Conservation (phyloP, 768 basidiomycete species). For the Lactifluus pinguis region DNA sequence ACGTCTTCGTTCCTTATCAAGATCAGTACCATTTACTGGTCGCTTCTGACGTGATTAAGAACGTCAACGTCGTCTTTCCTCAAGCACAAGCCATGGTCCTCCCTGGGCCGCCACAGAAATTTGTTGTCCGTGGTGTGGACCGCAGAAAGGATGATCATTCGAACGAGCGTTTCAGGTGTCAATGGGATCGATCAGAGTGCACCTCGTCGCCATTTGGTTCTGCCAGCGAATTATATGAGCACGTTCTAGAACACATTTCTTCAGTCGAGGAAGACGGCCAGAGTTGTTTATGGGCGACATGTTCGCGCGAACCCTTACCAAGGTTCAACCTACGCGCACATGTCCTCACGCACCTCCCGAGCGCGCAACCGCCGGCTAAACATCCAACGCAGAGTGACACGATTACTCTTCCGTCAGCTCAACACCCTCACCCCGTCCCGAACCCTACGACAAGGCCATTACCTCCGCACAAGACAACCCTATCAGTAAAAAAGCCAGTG, state of each 20-base stretch:
- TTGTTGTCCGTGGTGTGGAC: slow-evolving; percentile 83
- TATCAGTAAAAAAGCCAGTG: slow-evolving; percentile 50
- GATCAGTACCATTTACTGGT: slow-evolving; percentile 56
- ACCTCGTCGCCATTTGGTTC: slow-evolving; percentile 36
- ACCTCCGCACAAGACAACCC: slow-evolving; percentile 58
- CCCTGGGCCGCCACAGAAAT: slow-evolving; percentile 59
- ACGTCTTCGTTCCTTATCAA: slow-evolving; percentile 57
- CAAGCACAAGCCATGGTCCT: slow-evolving; percentile 83
- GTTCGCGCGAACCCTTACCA: slow-evolving; percentile 38
- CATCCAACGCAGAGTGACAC: slow-evolving; percentile 66
- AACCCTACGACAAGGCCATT: slow-evolving; percentile 59
- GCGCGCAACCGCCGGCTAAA: slow-evolving; percentile 42
- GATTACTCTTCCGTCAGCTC: slow-evolving; percentile 53
- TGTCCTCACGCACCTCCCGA: slow-evolving; percentile 68
- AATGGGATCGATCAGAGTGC: slow-evolving; percentile 63
- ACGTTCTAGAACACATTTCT: slow-evolving; percentile 47
- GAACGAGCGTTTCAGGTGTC: slow-evolving; percentile 63
- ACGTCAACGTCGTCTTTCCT: slow-evolving; percentile 77
- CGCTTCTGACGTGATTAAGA: slow-evolving; percentile 93
- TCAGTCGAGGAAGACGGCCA: slow-evolving; percentile 35
- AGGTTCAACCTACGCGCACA: slow-evolving; percentile 53
- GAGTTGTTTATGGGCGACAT: slow-evolving; percentile 67
- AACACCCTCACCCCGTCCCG: slow-evolving; percentile 45
- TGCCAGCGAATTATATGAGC: slow-evolving; percentile 63
- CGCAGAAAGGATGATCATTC: slow-evolving; percentile 49